Evolutionary conservation across 805 yeast species (phyloP).

Genomic region (Starmerella khaoyaiensis): DNA sequence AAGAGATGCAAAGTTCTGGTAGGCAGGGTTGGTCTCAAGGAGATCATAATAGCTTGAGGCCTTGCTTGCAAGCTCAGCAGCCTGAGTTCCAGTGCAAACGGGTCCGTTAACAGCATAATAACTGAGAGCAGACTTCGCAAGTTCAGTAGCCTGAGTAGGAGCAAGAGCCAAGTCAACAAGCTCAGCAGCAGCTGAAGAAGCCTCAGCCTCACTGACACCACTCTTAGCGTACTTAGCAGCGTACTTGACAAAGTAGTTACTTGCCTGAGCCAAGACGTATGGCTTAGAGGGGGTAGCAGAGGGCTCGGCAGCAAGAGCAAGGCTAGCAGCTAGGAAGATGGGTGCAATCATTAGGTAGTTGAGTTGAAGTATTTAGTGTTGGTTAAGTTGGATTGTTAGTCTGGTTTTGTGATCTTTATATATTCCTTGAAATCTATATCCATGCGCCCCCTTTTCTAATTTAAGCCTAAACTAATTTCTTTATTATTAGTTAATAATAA

Average conservation of each 20-base stretch:
- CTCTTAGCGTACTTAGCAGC: slow-evolving; percentile 16
- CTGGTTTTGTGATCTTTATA: too few relatives aligned
- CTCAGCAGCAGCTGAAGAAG: slow-evolving; percentile 16
- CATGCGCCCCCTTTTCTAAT: too few relatives aligned
- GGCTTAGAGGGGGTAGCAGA: slow-evolving; percentile 13
- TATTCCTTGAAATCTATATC: too few relatives aligned
- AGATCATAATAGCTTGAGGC: slow-evolving; percentile 19
- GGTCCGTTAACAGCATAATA: slow-evolving; percentile 15
- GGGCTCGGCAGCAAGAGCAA: slow-evolving; percentile 5
- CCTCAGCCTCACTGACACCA: slow-evolving; percentile 14
- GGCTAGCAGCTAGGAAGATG: slow-evolving; percentile 8
- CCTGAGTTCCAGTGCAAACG: slow-evolving; percentile 13
- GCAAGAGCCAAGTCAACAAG: slow-evolving; percentile 14
- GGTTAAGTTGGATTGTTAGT: too few relatives aligned
- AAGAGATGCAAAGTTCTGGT: slow-evolving; percentile 12
- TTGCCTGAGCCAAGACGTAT: slow-evolving; percentile 16
- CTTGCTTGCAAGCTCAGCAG: slow-evolving; percentile 13
- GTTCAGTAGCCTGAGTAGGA: slow-evolving; percentile 18
- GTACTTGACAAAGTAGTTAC: slow-evolving; percentile 14
- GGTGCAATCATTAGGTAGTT: slow-evolving; percentile 8
- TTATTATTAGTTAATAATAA: too few relatives aligned
- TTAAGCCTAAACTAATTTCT: too few relatives aligned
- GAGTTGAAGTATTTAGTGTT: too few relatives aligned
- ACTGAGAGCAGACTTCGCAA: slow-evolving; percentile 16
- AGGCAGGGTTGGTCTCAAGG: slow-evolving; percentile 16